Conservation (phyloP, 2,329 filamentous ascomycete genomes). For the Chrysosporium queenslandicum region DNA sequence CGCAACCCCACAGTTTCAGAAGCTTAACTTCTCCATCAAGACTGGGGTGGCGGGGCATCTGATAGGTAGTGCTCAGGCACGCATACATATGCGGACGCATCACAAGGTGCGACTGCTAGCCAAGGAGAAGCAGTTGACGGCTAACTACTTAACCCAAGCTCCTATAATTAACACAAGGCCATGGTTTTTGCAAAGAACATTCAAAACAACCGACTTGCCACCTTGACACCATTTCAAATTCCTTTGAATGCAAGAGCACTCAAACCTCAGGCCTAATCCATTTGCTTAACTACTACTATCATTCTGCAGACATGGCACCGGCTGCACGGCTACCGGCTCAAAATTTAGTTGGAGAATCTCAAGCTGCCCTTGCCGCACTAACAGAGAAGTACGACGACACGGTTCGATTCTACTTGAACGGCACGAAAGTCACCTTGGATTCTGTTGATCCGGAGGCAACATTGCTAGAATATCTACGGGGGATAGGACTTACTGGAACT, state of each 20-base stretch:
- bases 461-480: slow-evolving; percentile 81
- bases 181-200: neutral
- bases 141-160: neutral
- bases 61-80: neutral
- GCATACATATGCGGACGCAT: neutral
- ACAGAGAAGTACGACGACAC: slow-evolving; percentile 77
- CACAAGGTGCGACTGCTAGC: neutral
- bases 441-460: slow-evolving; percentile 85
- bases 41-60: neutral
- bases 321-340: slow-evolving; percentile 40
- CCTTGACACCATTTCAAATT: neutral
- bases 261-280: neutral
- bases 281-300: neutral
- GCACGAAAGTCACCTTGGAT: slow-evolving; percentile 77
- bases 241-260: neutral
- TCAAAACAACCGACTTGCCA: neutral
- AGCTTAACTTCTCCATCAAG: neutral
- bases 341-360: slow-evolving; percentile 33
- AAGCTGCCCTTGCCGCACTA: slow-evolving; percentile 46
- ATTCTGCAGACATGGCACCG: slow-evolving; percentile 44
- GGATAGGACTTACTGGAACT: slow-evolving; percentile 86
- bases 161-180: neutral
- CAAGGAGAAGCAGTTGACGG: neutral
- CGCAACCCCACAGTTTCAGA: slow-evolving; percentile 17
- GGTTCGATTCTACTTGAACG: slow-evolving; percentile 86